Evolutionary conservation across 2,329 filamentous ascomycete genomes (phyloP), one percentile per base, ranked within the genome.

Genomic region (Exophiala bonariae): DNA sequence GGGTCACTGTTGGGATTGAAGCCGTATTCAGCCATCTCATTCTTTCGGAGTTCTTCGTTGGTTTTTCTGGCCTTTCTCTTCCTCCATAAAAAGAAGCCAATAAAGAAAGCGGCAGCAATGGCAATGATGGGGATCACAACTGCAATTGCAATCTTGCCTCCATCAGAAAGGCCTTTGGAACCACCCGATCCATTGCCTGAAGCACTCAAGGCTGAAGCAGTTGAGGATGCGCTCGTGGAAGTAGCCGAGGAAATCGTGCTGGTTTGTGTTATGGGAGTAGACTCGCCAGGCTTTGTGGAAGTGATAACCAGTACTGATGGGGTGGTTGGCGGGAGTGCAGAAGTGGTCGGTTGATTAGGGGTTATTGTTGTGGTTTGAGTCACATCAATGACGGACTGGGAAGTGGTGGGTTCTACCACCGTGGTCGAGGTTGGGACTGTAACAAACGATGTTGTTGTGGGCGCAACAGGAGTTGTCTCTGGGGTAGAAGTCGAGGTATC

Each of bases 1-100:
- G 91, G 89, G 64, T 96, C 91, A 50, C 90, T 85, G 69, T 97
- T 97, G n/a, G 93, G 93, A 67, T 97, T 97, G 75, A 91, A 97
- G 23, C 87, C 86, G 66, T 97, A 97, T 64, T 97, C 93, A 66
- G 97, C 92, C 9, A 96, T 90, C 69, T 99, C 93, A 72, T 96
- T 96, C 55, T 91, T 82, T 41, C 93, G 82, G 61, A 91, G 83
- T 65, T 96, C 93, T 63, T 93, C 89, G 11, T 86, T 87, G 54
- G 83, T 82, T 74, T 89, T 93, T 55, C 85, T 83, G 61, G 87
- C 84, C 73, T 95, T 95, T 54, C 90, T 86, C 72, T 83, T 90
- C 64, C 88, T 83, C 89, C 90, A 99, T 63, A 92, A 82, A 41
- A 53, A 59, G 39, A 59, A 52, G 14, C 57, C 57, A 18, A 58